Base-by-base conservation (phyloP, 441 rosid species). In the Flueggea neowawraea region DNA sequence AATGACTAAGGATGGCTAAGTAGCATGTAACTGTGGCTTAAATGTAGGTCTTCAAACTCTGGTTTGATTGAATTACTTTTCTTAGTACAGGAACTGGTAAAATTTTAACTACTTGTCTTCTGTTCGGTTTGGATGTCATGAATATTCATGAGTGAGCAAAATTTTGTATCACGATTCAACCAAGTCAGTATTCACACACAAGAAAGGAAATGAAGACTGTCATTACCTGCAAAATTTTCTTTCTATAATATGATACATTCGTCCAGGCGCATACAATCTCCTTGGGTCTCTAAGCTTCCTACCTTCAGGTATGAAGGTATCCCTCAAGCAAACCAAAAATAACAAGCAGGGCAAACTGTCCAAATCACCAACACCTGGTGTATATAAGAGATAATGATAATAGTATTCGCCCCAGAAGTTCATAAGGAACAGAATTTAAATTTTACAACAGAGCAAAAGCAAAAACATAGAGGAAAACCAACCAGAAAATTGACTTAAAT, bases 331-430 rank as follows among this genome's bases (percentile, higher is more conserved):
- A 62, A 91, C 83, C 74, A 83, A 33, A 77, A 85, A 89, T 61
- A 95, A 66, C 67, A 91, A 73, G 81, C 99, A 95, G 47, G 99
- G 99, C 91, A 95, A 95, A 74, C 99, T 95, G 97, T 78, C 80
- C 83, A 86, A 80, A 82, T 69, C 80, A 82, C 68, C 65, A 80
- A 79, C 63, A 67, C 76, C 79, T 72, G 79, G 70, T 78, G 72
- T 81, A 67, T 73, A 67, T 71, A 75, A 69, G 58, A 72, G 68
- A 41, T 36, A 36, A 36, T 36, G 41, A 60, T 72, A 51, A 72
- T 72, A 62, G 65, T 55, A 82, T 62, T 72, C 66, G 67, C 62
- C 70, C 64, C 12, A 10, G 9, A 66, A 72, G 54, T 73, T 50
- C 31, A 12, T 36, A 66, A 17, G 61, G 69, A 50, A 17, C 57